Base-by-base conservation (phyloP, 805 yeast genomes). In the Allodekkera sacchari region DNA sequence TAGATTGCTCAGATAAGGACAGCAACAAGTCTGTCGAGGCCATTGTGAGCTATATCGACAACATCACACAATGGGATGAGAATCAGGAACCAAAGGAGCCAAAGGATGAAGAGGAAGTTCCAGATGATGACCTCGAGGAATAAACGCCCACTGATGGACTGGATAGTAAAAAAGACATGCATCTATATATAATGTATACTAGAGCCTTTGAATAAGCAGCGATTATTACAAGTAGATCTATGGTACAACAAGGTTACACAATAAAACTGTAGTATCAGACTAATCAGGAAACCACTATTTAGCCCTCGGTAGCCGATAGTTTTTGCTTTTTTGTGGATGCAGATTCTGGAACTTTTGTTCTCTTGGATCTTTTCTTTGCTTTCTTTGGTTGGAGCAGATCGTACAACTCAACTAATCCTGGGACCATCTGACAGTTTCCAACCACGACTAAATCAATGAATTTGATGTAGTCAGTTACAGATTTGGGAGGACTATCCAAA, bases 21-120 rank as follows among this genome's bases (percentile, higher is more conserved):
- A 80, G 77, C 28, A 71, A 74, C 37, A 76, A 85, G 29, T 72
- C 85, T 29, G 79, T 92, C 15, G 74, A 79, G 9, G 78, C 87
- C 0, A 89, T 92, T 33, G 64, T 92, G 43, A 81, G 94, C 50
- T 87, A 87, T 53, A 83, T 92, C 15, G 99, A 92, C 51, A 98
- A 92, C 53, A 81, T 89, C 18, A 92, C 99, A 0, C 99, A 92
- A 53, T 92, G 98, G 98, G 77, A 84, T 15, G 99, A 92, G 53
- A 63, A 75, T 4, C 97, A 92, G 56, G 99, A 92, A 55, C 97
- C 96, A 21, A 89, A 89, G 53, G 96, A 89, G 53, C 97, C 97
- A 1, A 70, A 73, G 18, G 96, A 85, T 43, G 83, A 77, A 38
- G 45, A 69, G 11, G 81, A 74, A 24, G 51, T 73, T n/a, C 83